phyloP scores from a whole-genome alignment of 2,329 filamentous ascomycete species.

The Cladophialophora immunda region DNA sequence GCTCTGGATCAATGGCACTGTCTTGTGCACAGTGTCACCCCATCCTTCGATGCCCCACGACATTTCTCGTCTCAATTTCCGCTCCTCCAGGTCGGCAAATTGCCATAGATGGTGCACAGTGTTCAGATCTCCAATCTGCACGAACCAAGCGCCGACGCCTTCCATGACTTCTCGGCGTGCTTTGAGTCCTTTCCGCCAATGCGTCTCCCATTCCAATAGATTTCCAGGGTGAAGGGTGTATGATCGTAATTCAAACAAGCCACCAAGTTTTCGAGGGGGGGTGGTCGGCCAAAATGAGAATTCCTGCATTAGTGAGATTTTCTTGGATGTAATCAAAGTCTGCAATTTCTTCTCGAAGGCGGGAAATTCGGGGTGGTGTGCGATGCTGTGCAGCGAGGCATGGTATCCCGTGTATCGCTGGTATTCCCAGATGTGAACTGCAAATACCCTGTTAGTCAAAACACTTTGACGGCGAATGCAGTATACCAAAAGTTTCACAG shows the following conservation, averaged over 20 bases:
- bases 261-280: slow-evolving; percentile 85
- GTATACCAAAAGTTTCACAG: slow-evolving; percentile 91
- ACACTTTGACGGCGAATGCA: slow-evolving; percentile 7
- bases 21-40: slow-evolving; percentile 98
- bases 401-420: slow-evolving; percentile 97
- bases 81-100: slow-evolving; percentile 94
- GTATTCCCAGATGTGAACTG: slow-evolving; percentile 99
- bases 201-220: slow-evolving; percentile 96
- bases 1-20: slow-evolving; percentile 91
- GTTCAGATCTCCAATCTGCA: slow-evolving; percentile 96
- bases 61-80: slow-evolving; percentile 87
- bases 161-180: slow-evolving; percentile 97
- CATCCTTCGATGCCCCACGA: slow-evolving; percentile 96
- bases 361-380: slow-evolving; percentile 81
- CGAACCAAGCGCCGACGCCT: slow-evolving; percentile 97
- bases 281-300: slow-evolving; percentile 99
- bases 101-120: slow-evolving; percentile 99
- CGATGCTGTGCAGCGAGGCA: slow-evolving; percentile 84
- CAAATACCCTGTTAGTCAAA: slow-evolving; percentile 43
- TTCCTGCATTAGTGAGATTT: slow-evolving; percentile 95
- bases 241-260: slow-evolving; percentile 93
- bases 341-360: slow-evolving; percentile 87
- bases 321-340: slow-evolving; percentile 82
- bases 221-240: slow-evolving; percentile 97
- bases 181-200: slow-evolving; percentile 92